These are phyloP conservation scores for Lenwebbia sp. DNA, from an alignment of 345 rosid species.

Conservation along the genomic window DNA sequence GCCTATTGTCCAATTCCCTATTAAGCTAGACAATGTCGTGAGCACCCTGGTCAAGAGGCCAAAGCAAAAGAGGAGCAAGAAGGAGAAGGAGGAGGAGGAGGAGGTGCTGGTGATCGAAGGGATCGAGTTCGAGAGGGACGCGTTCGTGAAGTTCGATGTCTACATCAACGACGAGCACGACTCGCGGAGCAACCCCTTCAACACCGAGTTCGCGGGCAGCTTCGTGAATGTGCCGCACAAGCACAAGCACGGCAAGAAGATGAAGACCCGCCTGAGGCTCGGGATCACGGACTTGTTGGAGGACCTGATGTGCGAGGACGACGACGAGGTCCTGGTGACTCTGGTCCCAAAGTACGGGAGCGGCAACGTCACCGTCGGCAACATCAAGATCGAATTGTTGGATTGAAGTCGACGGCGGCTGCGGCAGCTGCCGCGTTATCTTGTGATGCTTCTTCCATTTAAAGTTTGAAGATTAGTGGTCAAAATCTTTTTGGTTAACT, in stretches of 20 bases:
- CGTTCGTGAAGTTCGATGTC: constrained; percentile 37
- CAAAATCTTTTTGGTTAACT: background rate
- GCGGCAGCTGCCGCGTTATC: background rate
- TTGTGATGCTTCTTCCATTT: background rate
- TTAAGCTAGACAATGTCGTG: constrained; percentile 16
- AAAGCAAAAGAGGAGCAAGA: constrained; percentile 31
- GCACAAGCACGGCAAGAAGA: constrained; percentile 30
- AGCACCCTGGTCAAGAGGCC: constrained; percentile 28
- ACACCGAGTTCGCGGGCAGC: constrained; percentile 49
- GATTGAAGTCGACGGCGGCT: background rate
- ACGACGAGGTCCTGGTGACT: constrained; percentile 36
- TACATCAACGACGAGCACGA: constrained; percentile 39
- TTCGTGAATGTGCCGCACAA: constrained; percentile 44
- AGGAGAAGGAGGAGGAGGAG: constrained; percentile 49
- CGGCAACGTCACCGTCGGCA: constrained; percentile 17
- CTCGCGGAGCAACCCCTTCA: constrained; percentile 8
- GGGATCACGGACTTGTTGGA: constrained; percentile 42
- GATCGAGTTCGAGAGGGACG: constrained; percentile 26
- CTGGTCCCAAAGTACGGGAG: constrained; percentile 29
- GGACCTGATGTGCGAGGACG: constrained; percentile 39
- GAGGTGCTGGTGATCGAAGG: constrained; percentile 35
- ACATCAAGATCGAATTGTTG: constrained; percentile 27
- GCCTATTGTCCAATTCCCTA: constrained; percentile 15
- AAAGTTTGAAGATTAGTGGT: background rate
- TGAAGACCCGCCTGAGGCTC: constrained; percentile 21